Base-by-base conservation (phyloP, 805 yeast species). In the Lachancea dasiensis region DNA sequence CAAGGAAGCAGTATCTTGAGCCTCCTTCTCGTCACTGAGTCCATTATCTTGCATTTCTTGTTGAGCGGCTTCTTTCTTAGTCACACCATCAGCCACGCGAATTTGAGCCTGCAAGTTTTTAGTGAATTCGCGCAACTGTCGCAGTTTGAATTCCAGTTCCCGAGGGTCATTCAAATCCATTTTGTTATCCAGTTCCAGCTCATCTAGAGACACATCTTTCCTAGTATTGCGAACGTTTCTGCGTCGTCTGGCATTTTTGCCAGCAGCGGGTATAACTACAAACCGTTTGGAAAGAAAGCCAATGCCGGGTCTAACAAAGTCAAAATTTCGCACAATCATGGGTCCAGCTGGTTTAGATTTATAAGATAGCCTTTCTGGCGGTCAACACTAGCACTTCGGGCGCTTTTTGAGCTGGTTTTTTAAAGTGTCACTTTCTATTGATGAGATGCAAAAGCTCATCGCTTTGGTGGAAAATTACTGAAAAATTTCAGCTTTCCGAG, bases 111-210 rank as follows among this genome's bases (percentile, higher is more conserved):
- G 45, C 11, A 56, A 28, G 25, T 41, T 46, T 27, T 49, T 48
- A 3, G 60, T 55, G 38, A 55, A 56, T 33, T 48, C 55, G 22
- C 50, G 51, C 24, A 58, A 31, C 23, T 56, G 59, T 25, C 50
- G 54, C 9, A 58, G 37, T 34, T 56, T 58, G 21, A 48, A 47
- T 15, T 50, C 51, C 4, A 43, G 36, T 19, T 43, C 46, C 22
- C 31, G 31, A 13, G 38, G 36, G 17, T 43, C 34, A 3, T 25
- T 14, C 26, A 31, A 31, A 21, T 42, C 37, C 14, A 42, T 17
- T 14, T 25, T 24, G n/a, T 34, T 31, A 15, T 42, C 42, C 20
- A 42, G 32, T 16, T 30, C 31, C 23, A 58, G 25, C n/a, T 47
- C 44, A 27, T 47, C 45, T n/a, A 50, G 23, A 9, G 33, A 28